Evolutionary conservation across 306 rosid species (phyloP).

Genomic region (Geum urbanum): DNA sequence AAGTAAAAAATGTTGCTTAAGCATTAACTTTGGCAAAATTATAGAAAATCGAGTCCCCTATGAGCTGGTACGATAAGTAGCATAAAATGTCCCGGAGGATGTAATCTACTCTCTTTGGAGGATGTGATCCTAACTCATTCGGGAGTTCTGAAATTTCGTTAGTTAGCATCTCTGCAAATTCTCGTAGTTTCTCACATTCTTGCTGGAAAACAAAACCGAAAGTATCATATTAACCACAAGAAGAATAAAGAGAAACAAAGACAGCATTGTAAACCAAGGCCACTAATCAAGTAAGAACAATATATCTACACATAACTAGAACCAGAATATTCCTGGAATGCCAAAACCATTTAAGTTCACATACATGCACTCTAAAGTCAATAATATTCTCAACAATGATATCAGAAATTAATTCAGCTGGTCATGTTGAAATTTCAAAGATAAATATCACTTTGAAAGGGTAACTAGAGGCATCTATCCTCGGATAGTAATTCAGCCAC

Average conservation of each 20-base stretch:
- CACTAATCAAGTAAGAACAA: neutral
- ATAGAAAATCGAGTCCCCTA: too few relatives aligned
- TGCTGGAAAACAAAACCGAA: slow-evolving; percentile 24
- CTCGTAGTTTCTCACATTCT: slow-evolving; percentile 26
- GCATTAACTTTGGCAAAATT: too few relatives aligned
- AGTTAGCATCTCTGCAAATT: slow-evolving; percentile 8
- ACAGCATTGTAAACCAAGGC: neutral
- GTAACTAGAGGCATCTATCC: neutral
- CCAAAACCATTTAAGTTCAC: neutral
- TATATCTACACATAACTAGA: neutral
- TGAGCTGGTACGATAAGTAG: too few relatives aligned
- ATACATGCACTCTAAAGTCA: too few relatives aligned
- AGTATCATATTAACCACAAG: neutral
- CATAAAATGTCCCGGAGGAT: too few relatives aligned
- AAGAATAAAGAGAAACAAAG: slow-evolving; percentile 7
- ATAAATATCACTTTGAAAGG: neutral
- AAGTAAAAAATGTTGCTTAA: too few relatives aligned
- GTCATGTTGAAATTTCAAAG: too few relatives aligned
- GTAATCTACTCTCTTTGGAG: too few relatives aligned
- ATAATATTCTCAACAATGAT: neutral
- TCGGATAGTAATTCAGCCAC: neutral
- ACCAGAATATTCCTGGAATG: neutral
- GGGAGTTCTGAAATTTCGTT: slow-evolving; percentile 11
- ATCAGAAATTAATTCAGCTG: too few relatives aligned
- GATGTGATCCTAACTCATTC: slow-evolving; percentile 13